A percentile compares a stretch with the other conserved stretches of the same genome.
Conservation (phyloP, 345 rosid genomes). For the Conringia planisiliqua region DNA sequence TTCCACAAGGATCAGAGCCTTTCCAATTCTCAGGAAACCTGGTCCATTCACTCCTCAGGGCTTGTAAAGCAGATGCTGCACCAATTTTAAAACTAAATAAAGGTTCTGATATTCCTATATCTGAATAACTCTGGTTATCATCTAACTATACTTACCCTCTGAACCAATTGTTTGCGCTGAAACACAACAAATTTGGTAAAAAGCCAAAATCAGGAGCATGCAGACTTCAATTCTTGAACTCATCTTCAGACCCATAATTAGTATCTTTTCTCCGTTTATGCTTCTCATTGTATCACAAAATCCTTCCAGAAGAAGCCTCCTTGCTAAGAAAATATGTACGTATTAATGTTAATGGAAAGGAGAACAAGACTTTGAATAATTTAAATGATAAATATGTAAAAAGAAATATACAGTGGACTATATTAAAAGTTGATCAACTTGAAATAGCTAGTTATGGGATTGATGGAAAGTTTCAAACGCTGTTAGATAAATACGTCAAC, state of each 20-base stretch:
- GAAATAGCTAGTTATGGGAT: conserved; percentile 19
- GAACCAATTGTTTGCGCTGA: conserved; percentile 12
- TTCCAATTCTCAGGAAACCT: conserved; percentile 57
- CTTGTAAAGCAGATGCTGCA: conserved; percentile 46
- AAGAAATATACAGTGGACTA: conserved; percentile 3
- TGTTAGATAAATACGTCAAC: not conserved
- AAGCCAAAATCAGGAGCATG: conserved; percentile 26
- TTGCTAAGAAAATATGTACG: conserved; percentile 1
- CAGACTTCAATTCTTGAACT: conserved; percentile 32
- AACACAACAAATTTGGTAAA: conserved; percentile 9
- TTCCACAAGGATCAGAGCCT: conserved; percentile 71
- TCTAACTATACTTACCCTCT: conserved; percentile 7
- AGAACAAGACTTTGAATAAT: conserved; percentile 13
- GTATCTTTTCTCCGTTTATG: not conserved
- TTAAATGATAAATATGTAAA: not conserved
- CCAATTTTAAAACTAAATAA: not conserved
- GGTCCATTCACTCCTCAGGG: conserved; percentile 43
- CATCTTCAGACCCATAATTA: conserved; percentile 30
- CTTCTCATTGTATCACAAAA: not conserved
- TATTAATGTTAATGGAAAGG: conserved; percentile 2
- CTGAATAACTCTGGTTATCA: not conserved
- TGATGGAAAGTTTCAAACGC: not conserved
- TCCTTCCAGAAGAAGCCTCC: not conserved
- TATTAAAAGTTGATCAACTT: conserved; percentile 18
- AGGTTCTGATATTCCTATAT: not conserved